These are phyloP conservation scores for Helicocarpus griseus DNA, from an alignment of 2,329 filamentous ascomycete genomes.

Conservation along the genomic window DNA sequence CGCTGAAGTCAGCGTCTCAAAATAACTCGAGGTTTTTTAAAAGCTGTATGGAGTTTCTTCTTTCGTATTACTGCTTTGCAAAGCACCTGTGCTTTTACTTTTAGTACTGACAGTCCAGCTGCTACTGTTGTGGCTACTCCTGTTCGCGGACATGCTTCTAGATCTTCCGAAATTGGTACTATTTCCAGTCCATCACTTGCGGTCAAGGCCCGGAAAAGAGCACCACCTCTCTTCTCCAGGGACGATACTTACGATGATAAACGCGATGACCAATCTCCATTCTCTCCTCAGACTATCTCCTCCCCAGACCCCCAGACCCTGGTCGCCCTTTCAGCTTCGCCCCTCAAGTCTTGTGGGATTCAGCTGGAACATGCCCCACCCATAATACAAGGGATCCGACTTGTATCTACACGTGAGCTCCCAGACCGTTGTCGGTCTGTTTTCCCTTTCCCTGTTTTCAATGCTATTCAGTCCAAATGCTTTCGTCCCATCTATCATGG, in stretches of 20 bases:
- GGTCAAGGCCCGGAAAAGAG: constrained; percentile 14
- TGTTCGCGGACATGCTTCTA: constrained; percentile 17
- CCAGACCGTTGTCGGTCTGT: constrained; percentile 60
- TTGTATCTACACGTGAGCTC: constrained; percentile 50
- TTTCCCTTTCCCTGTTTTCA: constrained; percentile 68
- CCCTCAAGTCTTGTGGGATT: constrained; percentile 14
- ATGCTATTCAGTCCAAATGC: constrained; percentile 73
- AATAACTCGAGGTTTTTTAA: constrained; percentile 22
- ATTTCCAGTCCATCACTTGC: constrained; percentile 25
- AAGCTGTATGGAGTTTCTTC: constrained; percentile 16
- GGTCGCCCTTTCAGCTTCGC: background rate
- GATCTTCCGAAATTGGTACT: constrained; percentile 19
- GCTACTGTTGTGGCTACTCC: constrained; percentile 15
- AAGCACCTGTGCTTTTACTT: background rate
- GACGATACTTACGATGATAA: background rate
- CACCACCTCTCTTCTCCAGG: background rate
- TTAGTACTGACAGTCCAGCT: constrained; percentile 10
- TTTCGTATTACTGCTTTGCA: background rate
- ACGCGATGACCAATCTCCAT: background rate
- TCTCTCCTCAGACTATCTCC: background rate
- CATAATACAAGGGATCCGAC: constrained; percentile 48
- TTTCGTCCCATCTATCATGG: constrained; percentile 57
- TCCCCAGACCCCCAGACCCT: background rate
- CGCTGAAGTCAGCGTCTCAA: constrained; percentile 2
- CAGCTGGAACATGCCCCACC: constrained; percentile 29